Evolutionary conservation across 176 grass and related monocot species (phyloP), one percentile per base, ranked within the genome.

Genomic region (Bromus sterilis): DNA sequence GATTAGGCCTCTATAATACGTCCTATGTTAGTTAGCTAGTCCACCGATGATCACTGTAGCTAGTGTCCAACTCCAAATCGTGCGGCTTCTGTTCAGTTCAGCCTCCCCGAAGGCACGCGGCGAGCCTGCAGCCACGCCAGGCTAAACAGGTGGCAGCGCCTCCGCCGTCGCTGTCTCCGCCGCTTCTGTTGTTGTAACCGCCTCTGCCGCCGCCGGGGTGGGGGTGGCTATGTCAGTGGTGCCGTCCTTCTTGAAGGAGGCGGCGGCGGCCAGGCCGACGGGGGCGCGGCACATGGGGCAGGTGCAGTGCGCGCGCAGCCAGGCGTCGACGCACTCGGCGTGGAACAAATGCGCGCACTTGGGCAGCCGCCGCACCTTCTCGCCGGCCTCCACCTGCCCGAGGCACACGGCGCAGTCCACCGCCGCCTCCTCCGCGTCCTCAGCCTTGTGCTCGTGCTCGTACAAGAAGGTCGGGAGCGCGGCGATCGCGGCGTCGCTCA

Each of bases 331-430:
- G 86, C 93, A 97, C 48, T 82, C 86, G 76, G 71, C 79, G 66
- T 97, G 93, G 84, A 93, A 93, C 65, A 84, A 75, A 79, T 97
- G 93, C 40, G n/a, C 58, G 83, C 93, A 93, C 74, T 78, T 80
- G 37, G 90, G 91, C 24, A 97, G 78, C 30, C 26, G 86, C 60
- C 77, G 78, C 71, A 82, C 86, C 91, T 34, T 83, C 86, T 97
- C 93, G 3, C 88, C 88, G 58, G 28, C 37, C 63, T 84, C 82
- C 75, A 89, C 58, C 82, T 76, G 80, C 42, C 88, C 87, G 0
- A 97, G 82, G 84, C 93, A 97, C 56, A 97, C 84, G 29, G 90
- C 74, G 76, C 92, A 94, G 35, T 86, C 81, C 30, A 53, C n/a
- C 14, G 9, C 20, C 9, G 68, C n/a, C 11, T 37, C 62, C 23